Evolutionary conservation across 2,329 filamentous ascomycete species (phyloP), one percentile per base, ranked within the genome.

Genomic region (Pseudogymnoascus sp.): DNA sequence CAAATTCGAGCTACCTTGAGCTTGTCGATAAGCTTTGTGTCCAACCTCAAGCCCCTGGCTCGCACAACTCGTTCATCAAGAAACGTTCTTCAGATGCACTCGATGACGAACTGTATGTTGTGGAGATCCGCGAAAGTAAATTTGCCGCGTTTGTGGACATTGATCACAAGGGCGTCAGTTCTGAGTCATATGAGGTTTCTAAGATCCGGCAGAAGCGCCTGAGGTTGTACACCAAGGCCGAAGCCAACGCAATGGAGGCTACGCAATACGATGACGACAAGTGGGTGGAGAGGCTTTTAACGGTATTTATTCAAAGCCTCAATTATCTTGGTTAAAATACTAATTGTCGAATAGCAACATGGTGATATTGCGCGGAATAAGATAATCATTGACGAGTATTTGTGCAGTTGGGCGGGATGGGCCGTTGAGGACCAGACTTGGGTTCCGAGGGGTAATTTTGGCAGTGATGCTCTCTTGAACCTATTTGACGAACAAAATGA

Each of bases 341-440:
- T 61, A 59, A 61, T 14, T 25, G 6, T 58, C 8, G 6, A 35
- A 50, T 33, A 61, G 37, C 18, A 61, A 59, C 30, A 28, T 30
- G 20, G 59, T 14, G 25, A 16, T 25, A 35, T 61, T 36, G 14
- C 20, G 11, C 33, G 3, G 7, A 25, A 60, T 20, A 37, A 54
- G 18, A 11, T 30, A 9, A n/a, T 33, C 8, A 20, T 61, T 20
- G 37, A 33, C 5, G 61, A 62, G 20, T 62, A 61, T 25, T 36
- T 61, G 9, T 39, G 60, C 18, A 60, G 60, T 14, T 62, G 59
- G 58, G 58, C 61, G 9, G 61, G 61, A 6, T 61, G 58, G 37
- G 35, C 61, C 5, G 33, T 22, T 11, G 61, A 62, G 16, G 58
- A 43, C 6, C 36, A 54, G 4, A 36, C 58, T 14, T 62, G 61